Evolutionary conservation across 176 grass and related monocot genomes (phyloP).

Genomic region (Alloteropsis semialata): DNA sequence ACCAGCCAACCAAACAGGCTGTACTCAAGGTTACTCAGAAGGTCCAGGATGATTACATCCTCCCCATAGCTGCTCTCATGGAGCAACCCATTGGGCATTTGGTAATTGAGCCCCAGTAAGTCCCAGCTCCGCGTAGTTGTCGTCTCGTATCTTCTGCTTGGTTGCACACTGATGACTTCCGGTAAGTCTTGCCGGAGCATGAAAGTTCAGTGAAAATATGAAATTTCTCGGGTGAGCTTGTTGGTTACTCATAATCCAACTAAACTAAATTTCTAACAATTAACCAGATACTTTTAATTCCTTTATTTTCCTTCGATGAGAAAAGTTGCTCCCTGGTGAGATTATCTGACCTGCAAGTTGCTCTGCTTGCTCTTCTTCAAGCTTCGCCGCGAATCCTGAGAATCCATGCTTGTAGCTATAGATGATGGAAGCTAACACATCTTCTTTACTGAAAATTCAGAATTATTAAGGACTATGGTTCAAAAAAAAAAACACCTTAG

Average conservation of each 20-base stretch:
- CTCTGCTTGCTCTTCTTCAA: slow-evolving; percentile 46
- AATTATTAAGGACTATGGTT: neutral
- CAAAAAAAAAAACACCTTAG: neutral
- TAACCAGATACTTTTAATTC: too few species aligned
- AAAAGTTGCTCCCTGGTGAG: too few species aligned
- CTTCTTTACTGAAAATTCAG: slow-evolving; percentile 36
- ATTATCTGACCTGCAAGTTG: slow-evolving; percentile 20
- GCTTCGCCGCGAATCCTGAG: slow-evolving; percentile 5
- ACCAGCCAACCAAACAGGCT: too few species aligned
- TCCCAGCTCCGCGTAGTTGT: slow-evolving; percentile 37
- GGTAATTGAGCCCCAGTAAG: slow-evolving; percentile 16
- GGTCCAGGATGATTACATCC: slow-evolving; percentile 33
- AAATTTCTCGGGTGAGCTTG: neutral
- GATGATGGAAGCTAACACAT: neutral
- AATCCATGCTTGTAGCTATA: too few species aligned
- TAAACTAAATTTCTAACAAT: too few species aligned
- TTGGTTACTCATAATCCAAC: neutral
- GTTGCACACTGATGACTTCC: slow-evolving; percentile 31
- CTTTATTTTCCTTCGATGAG: too few species aligned
- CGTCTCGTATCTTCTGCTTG: slow-evolving; percentile 8
- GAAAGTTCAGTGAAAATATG: too few species aligned
- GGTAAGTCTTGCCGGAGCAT: neutral
- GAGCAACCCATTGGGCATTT: slow-evolving; percentile 8
- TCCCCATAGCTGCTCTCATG: slow-evolving; percentile 32
- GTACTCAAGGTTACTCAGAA: too few species aligned